These are phyloP conservation scores for Phytophthora pluvialis DNA, from an alignment of 352 stramenopile species.

Conservation along the genomic window DNA sequence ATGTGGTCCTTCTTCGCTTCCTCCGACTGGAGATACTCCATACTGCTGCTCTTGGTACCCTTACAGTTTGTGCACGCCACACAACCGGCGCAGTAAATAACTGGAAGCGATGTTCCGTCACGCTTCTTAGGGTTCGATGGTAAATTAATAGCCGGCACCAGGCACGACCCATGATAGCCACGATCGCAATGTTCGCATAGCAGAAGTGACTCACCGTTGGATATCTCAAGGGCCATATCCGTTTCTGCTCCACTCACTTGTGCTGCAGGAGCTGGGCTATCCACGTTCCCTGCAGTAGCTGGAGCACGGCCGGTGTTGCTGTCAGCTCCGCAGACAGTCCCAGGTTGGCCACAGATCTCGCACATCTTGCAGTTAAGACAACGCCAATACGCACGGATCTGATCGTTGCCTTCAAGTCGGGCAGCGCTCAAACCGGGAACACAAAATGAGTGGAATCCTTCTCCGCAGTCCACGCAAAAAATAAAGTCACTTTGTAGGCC, in stretches of 20 bases:
- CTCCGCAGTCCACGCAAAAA: constrained; percentile 97
- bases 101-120: constrained; percentile 15
- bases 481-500: constrained; percentile 85
- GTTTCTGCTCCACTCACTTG: constrained; percentile 7
- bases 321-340: constrained; percentile 20
- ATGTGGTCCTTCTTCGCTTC: constrained; percentile 38
- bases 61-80: constrained; percentile 66
- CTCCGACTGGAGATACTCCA: constrained; percentile 17
- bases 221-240: constrained; percentile 7
- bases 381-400: constrained; percentile 87
- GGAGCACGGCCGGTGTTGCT: constrained; percentile 11
- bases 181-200: constrained; percentile 60
- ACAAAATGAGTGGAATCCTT: constrained; percentile 96
- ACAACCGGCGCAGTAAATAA: constrained; percentile 75
- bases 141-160: constrained; percentile 48
- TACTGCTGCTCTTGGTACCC: constrained; percentile 14
- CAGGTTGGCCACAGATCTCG: constrained; percentile 88
- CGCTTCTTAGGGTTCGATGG: constrained; percentile 15
- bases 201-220: constrained; percentile 34
- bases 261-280: constrained; percentile 14
- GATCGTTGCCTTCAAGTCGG: constrained; percentile 42
- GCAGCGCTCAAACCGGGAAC: constrained; percentile 46
- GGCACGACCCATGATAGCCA: constrained; percentile 60
- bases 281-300: constrained; percentile 30
- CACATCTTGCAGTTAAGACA: constrained; percentile 97